Percentiles rank a stretch among this genome's conserved stretches.
phyloP scores from a whole-genome alignment of 768 basidiomycete species.

The Trametes meyenii region DNA sequence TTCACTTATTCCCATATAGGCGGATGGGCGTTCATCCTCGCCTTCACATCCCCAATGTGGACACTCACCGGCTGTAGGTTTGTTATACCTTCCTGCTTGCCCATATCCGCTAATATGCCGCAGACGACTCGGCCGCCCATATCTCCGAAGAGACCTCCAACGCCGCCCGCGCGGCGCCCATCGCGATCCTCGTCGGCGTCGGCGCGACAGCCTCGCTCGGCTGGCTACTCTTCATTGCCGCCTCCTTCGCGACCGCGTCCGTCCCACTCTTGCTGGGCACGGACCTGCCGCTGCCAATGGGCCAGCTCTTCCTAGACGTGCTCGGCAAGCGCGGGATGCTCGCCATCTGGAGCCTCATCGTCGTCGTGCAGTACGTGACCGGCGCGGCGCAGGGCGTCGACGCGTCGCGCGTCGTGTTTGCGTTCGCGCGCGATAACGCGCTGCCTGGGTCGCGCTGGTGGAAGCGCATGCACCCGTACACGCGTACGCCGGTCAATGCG shows the following conservation, averaged over 20 bases:
- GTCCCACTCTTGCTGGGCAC: slow-evolving; percentile 52
- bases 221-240: slow-evolving; percentile 66
- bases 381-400: slow-evolving; percentile 77
- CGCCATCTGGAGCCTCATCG: slow-evolving; percentile 70
- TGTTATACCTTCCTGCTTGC: not conserved
- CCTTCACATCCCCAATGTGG: slow-evolving; percentile 81
- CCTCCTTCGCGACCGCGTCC: slow-evolving; percentile 65
- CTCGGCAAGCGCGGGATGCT: slow-evolving; percentile 74
- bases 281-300: slow-evolving; percentile 66
- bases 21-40: slow-evolving; percentile 73
- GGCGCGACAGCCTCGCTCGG: slow-evolving; percentile 60
- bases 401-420: slow-evolving; percentile 75
- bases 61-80: slow-evolving; percentile 72
- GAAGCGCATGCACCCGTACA: slow-evolving; percentile 60
- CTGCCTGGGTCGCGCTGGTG: slow-evolving; percentile 73
- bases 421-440: slow-evolving; percentile 74
- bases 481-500: slow-evolving; percentile 73
- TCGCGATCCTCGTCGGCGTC: slow-evolving; percentile 69
- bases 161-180: slow-evolving; percentile 64
- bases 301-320: slow-evolving; percentile 66
- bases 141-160: slow-evolving; percentile 73
- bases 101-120: not conserved
- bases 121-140: slow-evolving; percentile 78
- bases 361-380: slow-evolving; percentile 71
- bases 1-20: slow-evolving; percentile 39